These are phyloP conservation scores for Coemansia sp. DNA, from an alignment of 192 early-diverging fungal genomes.

Conservation along the genomic window DNA sequence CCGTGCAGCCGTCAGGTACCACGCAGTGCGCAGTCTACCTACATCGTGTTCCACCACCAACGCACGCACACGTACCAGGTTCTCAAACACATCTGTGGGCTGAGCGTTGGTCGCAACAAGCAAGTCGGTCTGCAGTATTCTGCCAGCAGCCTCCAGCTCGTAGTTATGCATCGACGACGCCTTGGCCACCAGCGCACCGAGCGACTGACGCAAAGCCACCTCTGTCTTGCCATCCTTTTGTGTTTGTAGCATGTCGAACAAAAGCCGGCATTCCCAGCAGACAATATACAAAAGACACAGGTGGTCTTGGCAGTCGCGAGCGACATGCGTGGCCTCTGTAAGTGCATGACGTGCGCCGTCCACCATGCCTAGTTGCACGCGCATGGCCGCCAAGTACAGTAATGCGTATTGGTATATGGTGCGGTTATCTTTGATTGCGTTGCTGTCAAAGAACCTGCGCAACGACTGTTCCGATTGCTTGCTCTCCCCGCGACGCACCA, in stretches of 20 bases:
- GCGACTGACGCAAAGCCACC: neutral
- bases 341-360: slow-evolving; percentile 26
- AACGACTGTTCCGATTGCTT: slow-evolving; percentile 16
- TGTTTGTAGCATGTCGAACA: slow-evolving; percentile 3
- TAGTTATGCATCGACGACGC: slow-evolving; percentile 18
- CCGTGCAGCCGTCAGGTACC: slow-evolving; percentile 19
- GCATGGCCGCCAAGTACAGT: slow-evolving; percentile 42
- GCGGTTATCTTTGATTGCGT: slow-evolving; percentile 16
- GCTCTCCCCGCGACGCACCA: slow-evolving; percentile 36
- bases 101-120: slow-evolving; percentile 1
- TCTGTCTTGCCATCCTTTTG: neutral
- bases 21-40: slow-evolving; percentile 10
- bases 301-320: slow-evolving; percentile 51
- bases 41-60: slow-evolving; percentile 27
- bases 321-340: slow-evolving; percentile 43
- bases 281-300: slow-evolving; percentile 26
- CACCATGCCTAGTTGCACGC: slow-evolving; percentile 32
- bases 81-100: slow-evolving; percentile 15
- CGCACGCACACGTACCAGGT: slow-evolving; percentile 16
- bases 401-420: slow-evolving; percentile 37
- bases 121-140: slow-evolving; percentile 24
- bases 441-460: slow-evolving; percentile 49
- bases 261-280: slow-evolving; percentile 33
- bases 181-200: slow-evolving; percentile 27
- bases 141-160: slow-evolving; percentile 18